Evolutionary conservation across 2,329 filamentous ascomycete species (phyloP).

Genomic region (Lachnellula arida): DNA sequence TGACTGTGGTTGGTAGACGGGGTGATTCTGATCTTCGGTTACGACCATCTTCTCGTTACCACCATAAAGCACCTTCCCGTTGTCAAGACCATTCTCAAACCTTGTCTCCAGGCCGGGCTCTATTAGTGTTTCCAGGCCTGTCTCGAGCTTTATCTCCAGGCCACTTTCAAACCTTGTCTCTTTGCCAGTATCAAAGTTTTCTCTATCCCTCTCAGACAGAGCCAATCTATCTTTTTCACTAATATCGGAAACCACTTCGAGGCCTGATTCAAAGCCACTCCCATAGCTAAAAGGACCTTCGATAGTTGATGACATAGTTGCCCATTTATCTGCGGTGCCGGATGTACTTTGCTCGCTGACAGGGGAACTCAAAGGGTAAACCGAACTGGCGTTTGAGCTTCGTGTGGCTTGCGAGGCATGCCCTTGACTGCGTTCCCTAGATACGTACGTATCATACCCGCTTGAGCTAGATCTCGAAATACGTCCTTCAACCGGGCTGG

Average conservation of each 20-base stretch:
- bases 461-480: conserved; percentile 21
- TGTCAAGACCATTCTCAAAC: conserved; percentile 14
- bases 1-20: background rate
- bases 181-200: background rate
- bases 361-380: conserved; percentile 21
- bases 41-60: background rate
- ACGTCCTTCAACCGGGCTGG: conserved; percentile 21
- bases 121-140: conserved; percentile 1
- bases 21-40: background rate
- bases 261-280: background rate
- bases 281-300: background rate
- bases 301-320: conserved; percentile 13
- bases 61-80: conserved; percentile 13
- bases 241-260: background rate
- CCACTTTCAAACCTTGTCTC: conserved; percentile 9
- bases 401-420: conserved; percentile 20
- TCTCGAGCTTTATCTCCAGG: conserved; percentile 19
- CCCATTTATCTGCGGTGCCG: conserved; percentile 10
- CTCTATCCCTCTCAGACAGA: background rate
- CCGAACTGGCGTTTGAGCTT: conserved; percentile 23
- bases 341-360: conserved; percentile 16
- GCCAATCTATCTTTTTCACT: background rate
- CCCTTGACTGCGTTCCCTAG: conserved; percentile 24
- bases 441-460: conserved; percentile 22
- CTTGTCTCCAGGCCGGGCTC: conserved; percentile 26